Evolutionary conservation across 139 green algal genomes (phyloP).

Genomic region (Chlamydomonas incerta): DNA sequence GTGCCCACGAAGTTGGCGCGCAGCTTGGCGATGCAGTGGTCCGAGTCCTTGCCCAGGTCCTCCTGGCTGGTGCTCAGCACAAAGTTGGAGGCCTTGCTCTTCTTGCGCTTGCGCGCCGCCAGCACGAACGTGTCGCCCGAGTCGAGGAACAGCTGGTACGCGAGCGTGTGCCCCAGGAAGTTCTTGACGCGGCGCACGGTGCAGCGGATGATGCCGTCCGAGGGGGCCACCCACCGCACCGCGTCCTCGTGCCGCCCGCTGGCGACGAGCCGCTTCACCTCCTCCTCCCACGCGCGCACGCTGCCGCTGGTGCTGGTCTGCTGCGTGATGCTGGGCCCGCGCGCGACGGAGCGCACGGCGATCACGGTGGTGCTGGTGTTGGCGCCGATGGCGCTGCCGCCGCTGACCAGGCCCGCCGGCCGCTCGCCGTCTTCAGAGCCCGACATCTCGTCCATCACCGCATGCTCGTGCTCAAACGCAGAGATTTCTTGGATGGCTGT

Average conservation of each 20-base stretch:
- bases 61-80: conserved; percentile 18
- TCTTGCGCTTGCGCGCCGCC: conserved; percentile 87
- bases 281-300: conserved; percentile 43
- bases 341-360: neutral
- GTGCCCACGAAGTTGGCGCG: conserved; percentile 92
- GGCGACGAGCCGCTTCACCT: conserved; percentile 33
- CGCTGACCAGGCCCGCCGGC: too few species aligned
- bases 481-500: neutral
- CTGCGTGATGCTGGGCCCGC: neutral
- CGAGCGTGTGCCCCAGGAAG: conserved; percentile 39
- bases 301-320: neutral
- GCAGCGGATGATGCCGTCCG: conserved; percentile 53
- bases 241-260: conserved; percentile 43
- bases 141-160: conserved; percentile 68
- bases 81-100: conserved; percentile 64
- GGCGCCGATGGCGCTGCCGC: too few species aligned
- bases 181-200: conserved; percentile 52
- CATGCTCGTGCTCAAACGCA: neutral
- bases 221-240: conserved; percentile 40
- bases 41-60: conserved; percentile 16
- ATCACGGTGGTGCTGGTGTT: neutral
- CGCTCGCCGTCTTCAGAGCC: neutral
- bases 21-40: conserved; percentile 47
- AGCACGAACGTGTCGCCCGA: conserved; percentile 80
- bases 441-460: neutral